A percentile compares a stretch with the other conserved stretches of the same genome.
Evolutionary conservation across 768 basidiomycete species (phyloP).

Genomic region (Lentinula aciculospora): DNA sequence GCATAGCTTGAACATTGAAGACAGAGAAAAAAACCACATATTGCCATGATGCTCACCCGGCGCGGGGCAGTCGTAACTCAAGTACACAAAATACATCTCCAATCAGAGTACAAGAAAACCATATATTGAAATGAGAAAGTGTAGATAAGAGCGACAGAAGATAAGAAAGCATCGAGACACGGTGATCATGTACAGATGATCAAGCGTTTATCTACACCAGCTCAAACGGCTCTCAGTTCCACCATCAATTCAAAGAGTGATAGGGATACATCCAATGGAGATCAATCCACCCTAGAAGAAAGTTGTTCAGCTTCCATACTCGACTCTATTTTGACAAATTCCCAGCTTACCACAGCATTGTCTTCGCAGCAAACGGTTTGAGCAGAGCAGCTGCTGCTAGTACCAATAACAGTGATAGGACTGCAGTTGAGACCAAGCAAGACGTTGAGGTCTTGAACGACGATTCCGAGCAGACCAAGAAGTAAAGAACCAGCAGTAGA

Average conservation of each 20-base stretch:
- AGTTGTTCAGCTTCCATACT: not conserved
- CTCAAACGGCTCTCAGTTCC: not conserved
- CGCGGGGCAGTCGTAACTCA: too few species aligned
- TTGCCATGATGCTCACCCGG: too few species aligned
- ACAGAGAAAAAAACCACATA: too few species aligned
- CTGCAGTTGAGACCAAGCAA: conserved; percentile 3
- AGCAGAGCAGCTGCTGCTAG: conserved; percentile 3
- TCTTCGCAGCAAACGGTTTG: conserved; percentile 9
- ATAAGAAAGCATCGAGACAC: too few species aligned
- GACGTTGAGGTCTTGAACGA: not conserved
- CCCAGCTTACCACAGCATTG: conserved; percentile 3
- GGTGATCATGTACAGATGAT: too few species aligned
- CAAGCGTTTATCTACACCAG: too few species aligned
- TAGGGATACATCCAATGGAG: conserved; percentile 8
- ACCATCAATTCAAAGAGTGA: not conserved
- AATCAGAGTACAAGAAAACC: too few species aligned
- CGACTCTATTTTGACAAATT: not conserved
- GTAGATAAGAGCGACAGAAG: too few species aligned
- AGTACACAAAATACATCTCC: too few species aligned
- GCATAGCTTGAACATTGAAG: too few species aligned
- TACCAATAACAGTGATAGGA: conserved; percentile 8
- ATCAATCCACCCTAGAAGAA: conserved; percentile 11
- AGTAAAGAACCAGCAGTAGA: not conserved
- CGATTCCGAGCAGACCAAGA: conserved; percentile 3
- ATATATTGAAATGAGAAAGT: too few species aligned